Base-by-base conservation (phyloP, 495 filamentous ascomycete genomes). In the Penicillium paxilli region DNA sequence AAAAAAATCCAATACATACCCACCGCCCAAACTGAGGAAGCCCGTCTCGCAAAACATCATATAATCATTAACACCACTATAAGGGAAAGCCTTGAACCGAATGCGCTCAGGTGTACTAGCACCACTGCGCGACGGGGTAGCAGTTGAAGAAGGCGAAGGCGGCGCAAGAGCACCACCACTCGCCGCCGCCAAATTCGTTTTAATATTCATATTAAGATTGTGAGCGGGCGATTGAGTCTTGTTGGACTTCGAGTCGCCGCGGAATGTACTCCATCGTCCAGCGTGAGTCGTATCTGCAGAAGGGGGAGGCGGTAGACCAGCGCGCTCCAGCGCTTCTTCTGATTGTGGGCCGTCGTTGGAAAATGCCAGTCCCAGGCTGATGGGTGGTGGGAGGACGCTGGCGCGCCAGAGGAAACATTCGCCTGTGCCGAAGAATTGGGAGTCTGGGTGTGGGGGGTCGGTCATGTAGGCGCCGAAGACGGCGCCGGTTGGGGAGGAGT, bases 381-480 rank as follows among this genome's bases (percentile, higher is more conserved):
- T 25, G 1, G 72, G 70, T 0, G 72, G 62, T 0, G 82, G 62
- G 14, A 90, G 73, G 30, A 85, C 70, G 44, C 83, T 84, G 2
- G 92, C 88, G 33, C 91, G 87, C 94, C 94, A 98, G 64, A 98
- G 86, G 76, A 98, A 98, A 69, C 95, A 97, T 73, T 98, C 94
- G 58, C 95, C 94, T 1, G 88, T 97, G 66, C 94, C 94, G 69
- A 85, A 98, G 78, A 94, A 98, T 49, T 92, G 90, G 0, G 88
- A 63, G n/a, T 80, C 68, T 0, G 89, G 88, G 60, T 86, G 87
- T 4, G 92, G 92, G 24, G 85, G 76, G 62, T 98, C 92, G 57
- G 90, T 94, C 54, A 98, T 83, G 72, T 96, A 98, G 47, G 93
- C 91, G 67, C 94, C 94, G 65, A 98, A 98, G 46, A 92, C 80